These are phyloP conservation scores for Trapa bicornis DNA, from an alignment of 345 rosid genomes.

Conservation along the genomic window DNA sequence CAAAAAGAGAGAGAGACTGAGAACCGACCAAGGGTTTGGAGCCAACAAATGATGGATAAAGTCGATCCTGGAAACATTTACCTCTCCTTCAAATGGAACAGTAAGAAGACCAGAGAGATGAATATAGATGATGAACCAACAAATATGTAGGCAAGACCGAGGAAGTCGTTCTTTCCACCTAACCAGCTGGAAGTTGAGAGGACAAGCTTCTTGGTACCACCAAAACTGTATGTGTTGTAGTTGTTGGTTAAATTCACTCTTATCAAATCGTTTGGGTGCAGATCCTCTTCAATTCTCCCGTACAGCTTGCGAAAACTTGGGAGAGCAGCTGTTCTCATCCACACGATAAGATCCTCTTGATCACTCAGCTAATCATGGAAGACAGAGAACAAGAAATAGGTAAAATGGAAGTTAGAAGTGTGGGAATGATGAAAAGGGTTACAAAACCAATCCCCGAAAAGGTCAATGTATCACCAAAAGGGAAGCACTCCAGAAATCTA, in stretches of 20 bases:
- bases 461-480: not conserved
- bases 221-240: conserved; percentile 31
- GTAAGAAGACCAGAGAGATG: conserved; percentile 20
- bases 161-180: conserved; percentile 30
- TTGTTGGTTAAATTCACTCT: conserved; percentile 27
- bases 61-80: not conserved
- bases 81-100: conserved; percentile 23
- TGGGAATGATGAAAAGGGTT: not conserved
- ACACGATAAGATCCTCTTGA: conserved; percentile 36
- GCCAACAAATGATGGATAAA: not conserved
- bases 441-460: too few species aligned
- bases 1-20: conserved; percentile 2
- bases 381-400: not conserved
- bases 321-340: conserved; percentile 38
- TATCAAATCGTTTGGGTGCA: conserved; percentile 19
- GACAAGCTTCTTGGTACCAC: conserved; percentile 24
- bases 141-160: conserved; percentile 25
- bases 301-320: conserved; percentile 35
- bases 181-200: conserved; percentile 31
- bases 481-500: not conserved
- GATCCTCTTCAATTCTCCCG: conserved; percentile 28
- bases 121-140: conserved; percentile 22
- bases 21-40: not conserved
- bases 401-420: not conserved
- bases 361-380: conserved; percentile 18